Conservation (phyloP, 441 rosid genomes). For the Geranium incanum region DNA sequence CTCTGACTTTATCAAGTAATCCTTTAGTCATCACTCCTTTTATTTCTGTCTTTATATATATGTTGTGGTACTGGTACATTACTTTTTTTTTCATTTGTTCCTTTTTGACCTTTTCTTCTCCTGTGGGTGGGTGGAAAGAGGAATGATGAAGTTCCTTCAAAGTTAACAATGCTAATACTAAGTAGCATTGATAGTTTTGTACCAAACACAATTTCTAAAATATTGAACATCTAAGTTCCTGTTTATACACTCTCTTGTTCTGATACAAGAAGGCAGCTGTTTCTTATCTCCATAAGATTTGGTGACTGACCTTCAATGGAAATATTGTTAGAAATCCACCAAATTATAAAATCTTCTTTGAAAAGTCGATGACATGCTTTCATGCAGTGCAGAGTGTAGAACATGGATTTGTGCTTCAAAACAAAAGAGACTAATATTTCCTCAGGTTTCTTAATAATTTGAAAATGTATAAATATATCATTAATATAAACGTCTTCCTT, state of each 20-base stretch:
- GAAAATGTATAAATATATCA: too few relatives aligned
- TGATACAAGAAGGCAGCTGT: not conserved
- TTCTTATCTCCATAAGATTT: not conserved
- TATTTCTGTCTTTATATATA: not conserved
- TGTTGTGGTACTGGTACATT: not conserved
- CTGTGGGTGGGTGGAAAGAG: slow-evolving; percentile 1
- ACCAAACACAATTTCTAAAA: not conserved
- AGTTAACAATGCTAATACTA: not conserved
- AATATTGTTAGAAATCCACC: too few relatives aligned
- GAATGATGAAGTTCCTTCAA: not conserved
- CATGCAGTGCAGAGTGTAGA: too few relatives aligned
- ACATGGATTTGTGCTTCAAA: too few relatives aligned
- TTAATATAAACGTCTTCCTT: too few relatives aligned
- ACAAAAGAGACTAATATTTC: too few relatives aligned
- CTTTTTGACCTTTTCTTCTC: not conserved
- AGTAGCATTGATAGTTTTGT: not conserved
- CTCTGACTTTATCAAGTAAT: slow-evolving; percentile 75
- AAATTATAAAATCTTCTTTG: too few relatives aligned
- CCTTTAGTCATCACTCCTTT: not conserved
- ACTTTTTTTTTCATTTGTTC: not conserved
- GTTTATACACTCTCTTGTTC: not conserved
- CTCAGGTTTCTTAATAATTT: too few relatives aligned
- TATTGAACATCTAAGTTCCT: not conserved
- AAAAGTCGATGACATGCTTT: too few relatives aligned
- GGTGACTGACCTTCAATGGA: not conserved